phyloP scores from a whole-genome alignment of 1,139 yeast genomes.

The Debaryomyces singareniensis region DNA sequence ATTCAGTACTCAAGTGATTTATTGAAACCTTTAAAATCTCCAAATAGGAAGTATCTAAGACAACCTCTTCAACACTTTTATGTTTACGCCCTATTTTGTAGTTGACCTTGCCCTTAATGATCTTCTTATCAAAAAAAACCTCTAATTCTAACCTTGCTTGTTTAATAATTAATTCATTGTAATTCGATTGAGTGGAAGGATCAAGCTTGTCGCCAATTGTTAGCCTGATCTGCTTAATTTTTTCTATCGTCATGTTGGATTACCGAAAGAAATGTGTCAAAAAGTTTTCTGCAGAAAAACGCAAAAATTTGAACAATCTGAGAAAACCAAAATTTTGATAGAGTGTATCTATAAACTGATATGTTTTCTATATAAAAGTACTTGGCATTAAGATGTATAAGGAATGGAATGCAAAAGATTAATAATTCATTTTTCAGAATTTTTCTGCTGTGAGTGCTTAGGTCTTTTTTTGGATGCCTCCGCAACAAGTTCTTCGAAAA shows the following conservation, averaged over 20 bases:
- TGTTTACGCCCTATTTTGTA: slow-evolving; percentile 13
- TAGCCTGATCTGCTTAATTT: not conserved
- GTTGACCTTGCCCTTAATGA: slow-evolving; percentile 21
- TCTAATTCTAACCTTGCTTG: slow-evolving; percentile 20
- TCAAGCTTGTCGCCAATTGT: slow-evolving; percentile 27
- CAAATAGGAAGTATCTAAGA: slow-evolving; percentile 29
- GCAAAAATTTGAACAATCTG: too few species aligned
- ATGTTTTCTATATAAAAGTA: too few species aligned
- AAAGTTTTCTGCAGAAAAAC: too few species aligned
- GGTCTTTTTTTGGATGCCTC: slow-evolving; percentile 82
- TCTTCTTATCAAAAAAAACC: slow-evolving; percentile 24
- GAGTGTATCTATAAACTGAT: too few species aligned
- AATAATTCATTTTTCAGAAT: too few species aligned
- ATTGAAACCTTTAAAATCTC: slow-evolving; percentile 16
- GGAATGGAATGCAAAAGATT: too few species aligned
- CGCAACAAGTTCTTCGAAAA: slow-evolving; percentile 87
- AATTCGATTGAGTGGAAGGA: slow-evolving; percentile 74
- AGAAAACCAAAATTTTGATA: too few species aligned
- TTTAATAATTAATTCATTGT: slow-evolving; percentile 43
- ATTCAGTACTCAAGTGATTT: slow-evolving; percentile 14
- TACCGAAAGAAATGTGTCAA: too few species aligned
- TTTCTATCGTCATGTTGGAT: not conserved
- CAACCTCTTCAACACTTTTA: slow-evolving; percentile 9
- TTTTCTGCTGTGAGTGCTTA: slow-evolving; percentile 35
- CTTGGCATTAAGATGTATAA: too few species aligned